phyloP scores from a whole-genome alignment of 345 rosid genomes.

The Populus deltoides region DNA sequence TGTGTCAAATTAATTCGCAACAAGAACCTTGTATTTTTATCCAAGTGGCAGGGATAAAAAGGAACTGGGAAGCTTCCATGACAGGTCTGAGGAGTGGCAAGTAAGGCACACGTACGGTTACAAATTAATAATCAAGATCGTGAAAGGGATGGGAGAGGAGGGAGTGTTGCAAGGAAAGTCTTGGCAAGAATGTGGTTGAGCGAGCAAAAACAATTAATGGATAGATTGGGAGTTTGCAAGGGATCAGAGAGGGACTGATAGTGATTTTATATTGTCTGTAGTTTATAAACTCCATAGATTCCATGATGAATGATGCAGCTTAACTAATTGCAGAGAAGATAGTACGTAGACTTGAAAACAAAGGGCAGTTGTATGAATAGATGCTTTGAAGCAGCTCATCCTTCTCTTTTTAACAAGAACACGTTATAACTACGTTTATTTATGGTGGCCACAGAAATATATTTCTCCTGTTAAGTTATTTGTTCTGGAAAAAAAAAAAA shows the following conservation, averaged over 20 bases:
- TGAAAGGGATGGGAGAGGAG: neutral
- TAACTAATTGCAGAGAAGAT: neutral
- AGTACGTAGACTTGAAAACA: neutral
- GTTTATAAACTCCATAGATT: too few species aligned
- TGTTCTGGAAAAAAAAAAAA: too few species aligned
- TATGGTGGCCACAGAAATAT: too few species aligned
- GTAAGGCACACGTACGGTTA: too few species aligned
- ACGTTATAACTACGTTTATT: too few species aligned
- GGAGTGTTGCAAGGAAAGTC: neutral
- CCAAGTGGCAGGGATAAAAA: neutral
- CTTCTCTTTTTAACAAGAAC: too few species aligned
- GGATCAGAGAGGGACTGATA: neutral
- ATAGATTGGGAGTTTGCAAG: neutral
- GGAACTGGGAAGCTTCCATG: neutral
- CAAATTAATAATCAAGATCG: neutral
- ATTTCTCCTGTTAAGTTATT: too few species aligned
- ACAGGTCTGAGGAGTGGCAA: too few species aligned
- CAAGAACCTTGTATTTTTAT: neutral
- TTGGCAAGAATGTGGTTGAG: neutral
- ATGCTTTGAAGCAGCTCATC: neutral
- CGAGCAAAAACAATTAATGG: neutral
- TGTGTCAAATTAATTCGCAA: neutral
- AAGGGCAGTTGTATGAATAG: too few species aligned
- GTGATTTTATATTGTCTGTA: neutral
- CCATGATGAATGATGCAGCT: neutral